Percentiles rank a stretch among this genome's conserved stretches.
These are phyloP conservation scores for Ceriops tagal DNA, from an alignment of 345 rosid species.

Conservation along the genomic window DNA sequence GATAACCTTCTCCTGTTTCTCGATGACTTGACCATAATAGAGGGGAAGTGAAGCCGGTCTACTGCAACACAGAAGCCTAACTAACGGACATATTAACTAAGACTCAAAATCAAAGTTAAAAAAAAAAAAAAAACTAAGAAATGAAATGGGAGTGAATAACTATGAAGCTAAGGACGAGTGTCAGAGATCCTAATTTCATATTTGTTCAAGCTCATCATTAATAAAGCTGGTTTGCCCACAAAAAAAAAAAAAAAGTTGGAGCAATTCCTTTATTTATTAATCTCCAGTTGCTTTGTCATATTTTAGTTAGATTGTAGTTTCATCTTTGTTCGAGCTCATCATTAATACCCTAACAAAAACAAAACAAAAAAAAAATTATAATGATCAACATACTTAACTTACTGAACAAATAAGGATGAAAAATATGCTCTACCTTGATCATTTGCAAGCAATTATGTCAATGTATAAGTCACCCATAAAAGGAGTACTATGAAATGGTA, in stretches of 20 bases:
- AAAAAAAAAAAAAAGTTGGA: background rate
- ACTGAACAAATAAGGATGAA: too few species aligned
- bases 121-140: background rate
- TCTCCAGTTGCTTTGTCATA: background rate
- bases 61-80: background rate
- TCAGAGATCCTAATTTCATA: background rate
- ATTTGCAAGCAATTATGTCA: too few species aligned
- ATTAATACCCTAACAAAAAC: too few species aligned
- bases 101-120: background rate
- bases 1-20: background rate
- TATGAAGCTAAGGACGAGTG: background rate
- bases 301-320: too few species aligned
- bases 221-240: too few species aligned
- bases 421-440: too few species aligned
- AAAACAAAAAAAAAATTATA: too few species aligned
- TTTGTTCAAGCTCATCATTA: background rate
- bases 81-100: background rate
- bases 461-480: too few species aligned
- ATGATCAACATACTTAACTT: too few species aligned
- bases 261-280: background rate
- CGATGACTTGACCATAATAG: background rate
- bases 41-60: background rate
- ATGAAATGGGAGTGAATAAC: background rate
- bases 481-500: too few species aligned
- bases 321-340: too few species aligned